Conservation (phyloP, 2,329 filamentous ascomycete genomes). For the Ophiostoma piceae region DNA sequence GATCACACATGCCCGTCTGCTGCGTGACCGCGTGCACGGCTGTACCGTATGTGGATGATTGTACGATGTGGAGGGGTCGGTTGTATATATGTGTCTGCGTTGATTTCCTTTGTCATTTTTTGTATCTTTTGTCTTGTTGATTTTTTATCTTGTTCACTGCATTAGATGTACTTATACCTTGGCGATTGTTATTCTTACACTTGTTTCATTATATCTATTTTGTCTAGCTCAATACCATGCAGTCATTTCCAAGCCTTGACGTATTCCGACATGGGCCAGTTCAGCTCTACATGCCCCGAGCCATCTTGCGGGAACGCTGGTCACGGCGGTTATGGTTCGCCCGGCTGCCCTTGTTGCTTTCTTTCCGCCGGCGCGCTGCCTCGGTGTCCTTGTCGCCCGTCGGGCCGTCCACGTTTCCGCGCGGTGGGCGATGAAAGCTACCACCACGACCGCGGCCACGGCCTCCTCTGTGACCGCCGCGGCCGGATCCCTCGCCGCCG, state of each 20-base stretch:
- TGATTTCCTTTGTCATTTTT: not conserved
- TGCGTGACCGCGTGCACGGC: conserved; percentile 65
- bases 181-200: not conserved
- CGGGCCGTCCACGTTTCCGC: conserved; percentile 58
- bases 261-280: not conserved
- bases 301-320: conserved; percentile 60
- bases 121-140: not conserved
- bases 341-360: conserved; percentile 72
- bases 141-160: not conserved
- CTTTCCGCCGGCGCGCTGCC: conserved; percentile 66
- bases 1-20: conserved; percentile 75
- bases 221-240: conserved; percentile 7
- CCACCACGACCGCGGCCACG: conserved; percentile 45
- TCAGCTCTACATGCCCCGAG: conserved; percentile 43
- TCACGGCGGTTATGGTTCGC: conserved; percentile 86
- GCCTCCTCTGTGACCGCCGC: conserved; percentile 37
- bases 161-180: conserved; percentile 13
- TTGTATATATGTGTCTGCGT: not conserved
- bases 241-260: not conserved
- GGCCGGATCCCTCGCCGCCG: conserved; percentile 31
- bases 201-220: not conserved
- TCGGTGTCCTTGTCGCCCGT: conserved; percentile 67
- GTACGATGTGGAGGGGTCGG: not conserved
- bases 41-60: conserved; percentile 52
- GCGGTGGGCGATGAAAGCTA: conserved; percentile 44